Conservation (phyloP, 2,329 filamentous ascomycete species). For the Xylariaceae sp. region DNA sequence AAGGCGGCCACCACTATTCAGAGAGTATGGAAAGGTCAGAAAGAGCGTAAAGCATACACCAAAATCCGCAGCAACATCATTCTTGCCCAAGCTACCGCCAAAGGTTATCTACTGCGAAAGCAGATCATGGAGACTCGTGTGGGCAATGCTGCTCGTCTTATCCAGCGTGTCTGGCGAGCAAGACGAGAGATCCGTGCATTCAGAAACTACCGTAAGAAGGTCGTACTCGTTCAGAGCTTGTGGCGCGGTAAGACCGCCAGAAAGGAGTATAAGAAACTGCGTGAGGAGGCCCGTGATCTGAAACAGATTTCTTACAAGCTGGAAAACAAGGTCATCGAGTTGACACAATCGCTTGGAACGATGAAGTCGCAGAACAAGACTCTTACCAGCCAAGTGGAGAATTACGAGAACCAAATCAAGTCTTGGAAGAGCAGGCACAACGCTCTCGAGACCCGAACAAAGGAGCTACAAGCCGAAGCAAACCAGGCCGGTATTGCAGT, state of each 20-base stretch:
- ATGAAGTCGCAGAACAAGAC: slow-evolving; percentile 95
- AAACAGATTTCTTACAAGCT: slow-evolving; percentile 99
- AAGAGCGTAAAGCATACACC: slow-evolving; percentile 78
- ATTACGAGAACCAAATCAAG: slow-evolving; percentile 93
- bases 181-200: slow-evolving; percentile 75
- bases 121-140: slow-evolving; percentile 91
- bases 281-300: slow-evolving; percentile 94
- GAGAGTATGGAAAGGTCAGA: slow-evolving; percentile 89
- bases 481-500: slow-evolving; percentile 97
- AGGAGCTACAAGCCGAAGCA: slow-evolving; percentile 92
- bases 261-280: slow-evolving; percentile 81
- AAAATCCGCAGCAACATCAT: slow-evolving; percentile 80
- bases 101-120: slow-evolving; percentile 87
- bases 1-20: slow-evolving; percentile 94
- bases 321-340: slow-evolving; percentile 98
- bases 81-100: slow-evolving; percentile 82
- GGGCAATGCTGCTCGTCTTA: slow-evolving; percentile 85
- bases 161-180: slow-evolving; percentile 87
- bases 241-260: slow-evolving; percentile 86
- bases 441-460: slow-evolving; percentile 81
- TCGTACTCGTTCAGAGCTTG: slow-evolving; percentile 84
- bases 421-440: slow-evolving; percentile 94
- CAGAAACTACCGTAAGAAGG: slow-evolving; percentile 86
- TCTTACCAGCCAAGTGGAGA: slow-evolving; percentile 83
- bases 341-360: slow-evolving; percentile 88